Evolutionary conservation across 1,284 basidiomycete genomes (phyloP), one percentile per base, ranked within the genome.

Genomic region (Meira nashicola): DNA sequence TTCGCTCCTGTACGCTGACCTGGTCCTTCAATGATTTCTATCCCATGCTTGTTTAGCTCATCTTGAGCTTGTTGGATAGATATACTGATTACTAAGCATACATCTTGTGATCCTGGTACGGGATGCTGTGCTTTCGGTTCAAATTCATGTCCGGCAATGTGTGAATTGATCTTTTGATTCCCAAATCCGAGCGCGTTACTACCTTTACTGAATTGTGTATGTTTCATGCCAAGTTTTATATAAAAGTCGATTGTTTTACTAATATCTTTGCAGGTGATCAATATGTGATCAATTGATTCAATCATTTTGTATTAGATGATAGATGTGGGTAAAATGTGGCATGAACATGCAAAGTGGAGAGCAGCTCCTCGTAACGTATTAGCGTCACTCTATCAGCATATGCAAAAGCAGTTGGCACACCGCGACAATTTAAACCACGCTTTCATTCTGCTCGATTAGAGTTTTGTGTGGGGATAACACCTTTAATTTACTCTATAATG

Each of bases 121-220:
- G 47, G 47, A 15, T n/a, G 2, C 33, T 15, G n/a, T 25, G 47
- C 47, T 21, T 50, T 25, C 21, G 47, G 47, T 15, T 17, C 15
- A n/a, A 50, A 50, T 50, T 50, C 47, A 25, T n/a, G n/a, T 50
- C 47, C 47, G 14, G 15, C 21, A 15, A n/a, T 25, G 21, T 50
- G 47, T 15, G 15, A 21, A 37, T 50, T 50, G 14, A 50, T 50
- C 47, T 50, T 50, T 50, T 50, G 47, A 14, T 50, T 25, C 10
- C 47, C 47, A n/a, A 50, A 50, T 25, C 10, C 47, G 15, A 50
- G 21, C 21, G 47, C 47, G 14, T 50, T 25, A 4, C 47, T 25
- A 5, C 33, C 33, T 25, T 21, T 3, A 25, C 23, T n/a, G 21
- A 50, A 50, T 50, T 25, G 14, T n/a, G 21, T 21, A 15, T 25